Evolutionary conservation across 805 yeast species (phyloP).

Genomic region (Cyberlindnera mycetangii): DNA sequence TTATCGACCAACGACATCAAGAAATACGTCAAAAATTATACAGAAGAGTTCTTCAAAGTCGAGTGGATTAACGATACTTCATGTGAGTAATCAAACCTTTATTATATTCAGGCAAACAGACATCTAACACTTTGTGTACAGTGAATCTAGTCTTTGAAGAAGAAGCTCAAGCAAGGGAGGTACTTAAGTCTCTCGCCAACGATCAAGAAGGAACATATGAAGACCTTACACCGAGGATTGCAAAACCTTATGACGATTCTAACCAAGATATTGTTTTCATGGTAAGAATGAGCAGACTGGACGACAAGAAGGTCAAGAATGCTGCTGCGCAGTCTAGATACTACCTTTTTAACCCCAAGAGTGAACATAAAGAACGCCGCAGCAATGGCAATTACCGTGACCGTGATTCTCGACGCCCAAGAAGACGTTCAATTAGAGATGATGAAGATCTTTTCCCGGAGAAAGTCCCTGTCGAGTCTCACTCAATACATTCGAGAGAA

Average conservation of each 20-base stretch:
- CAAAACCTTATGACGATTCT: constrained; percentile 7
- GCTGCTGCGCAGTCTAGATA: constrained; percentile 28
- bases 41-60: constrained; percentile 20
- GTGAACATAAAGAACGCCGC: constrained; percentile 9
- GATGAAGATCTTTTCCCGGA: constrained; percentile 25
- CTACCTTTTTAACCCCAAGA: constrained; percentile 27
- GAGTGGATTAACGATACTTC: constrained; percentile 30
- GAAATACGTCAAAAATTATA: constrained; percentile 16
- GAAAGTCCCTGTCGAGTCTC: neutral
- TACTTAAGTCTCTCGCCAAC: constrained; percentile 15
- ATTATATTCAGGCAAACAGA: neutral
- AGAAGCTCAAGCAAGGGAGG: constrained; percentile 17
- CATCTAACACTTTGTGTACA: neutral
- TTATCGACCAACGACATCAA: constrained; percentile 25
- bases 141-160: constrained; percentile 27
- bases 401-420: constrained; percentile 17
- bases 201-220: constrained; percentile 8
- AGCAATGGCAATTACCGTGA: constrained; percentile 18
- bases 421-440: constrained; percentile 10
- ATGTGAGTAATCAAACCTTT: constrained; percentile 14
- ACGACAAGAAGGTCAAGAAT: constrained; percentile 27
- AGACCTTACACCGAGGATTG: constrained; percentile 8
- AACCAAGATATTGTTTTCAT: constrained; percentile 18
- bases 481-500: neutral
- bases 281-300: constrained; percentile 20